Conservation (phyloP, 1,284 basidiomycete species). For the Sphaerobolus stellatus region DNA sequence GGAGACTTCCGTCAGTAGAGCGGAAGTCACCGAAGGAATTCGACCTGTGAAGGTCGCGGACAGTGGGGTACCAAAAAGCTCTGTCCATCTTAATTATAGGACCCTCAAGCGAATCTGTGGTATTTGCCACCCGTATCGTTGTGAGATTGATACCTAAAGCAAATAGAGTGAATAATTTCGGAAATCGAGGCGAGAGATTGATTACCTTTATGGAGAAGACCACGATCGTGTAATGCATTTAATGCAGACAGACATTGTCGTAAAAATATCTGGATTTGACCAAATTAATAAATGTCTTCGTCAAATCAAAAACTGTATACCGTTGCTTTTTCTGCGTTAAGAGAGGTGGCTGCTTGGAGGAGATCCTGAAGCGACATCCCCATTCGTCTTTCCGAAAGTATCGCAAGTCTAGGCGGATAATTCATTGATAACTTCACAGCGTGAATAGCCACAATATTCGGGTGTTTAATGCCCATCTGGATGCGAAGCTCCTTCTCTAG, state of each 20-base stretch:
- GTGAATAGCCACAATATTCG: constrained; percentile 59
- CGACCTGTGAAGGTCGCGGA: constrained; percentile 71
- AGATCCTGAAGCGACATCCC: constrained; percentile 64
- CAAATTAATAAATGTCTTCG: background rate
- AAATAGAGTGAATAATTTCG: constrained; percentile 4
- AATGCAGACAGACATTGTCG: constrained; percentile 66
- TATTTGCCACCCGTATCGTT: too few species aligned
- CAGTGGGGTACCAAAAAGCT: constrained; percentile 58
- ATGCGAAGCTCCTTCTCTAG: constrained; percentile 63
- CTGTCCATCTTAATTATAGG: constrained; percentile 68
- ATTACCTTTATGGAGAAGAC: constrained; percentile 64
- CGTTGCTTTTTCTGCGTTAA: constrained; percentile 9
- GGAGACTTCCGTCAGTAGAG: constrained; percentile 39
- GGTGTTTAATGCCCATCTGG: constrained; percentile 55
- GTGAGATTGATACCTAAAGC: too few species aligned
- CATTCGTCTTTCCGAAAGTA: constrained; percentile 66
- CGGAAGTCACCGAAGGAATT: constrained; percentile 59
- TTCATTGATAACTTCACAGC: constrained; percentile 62
- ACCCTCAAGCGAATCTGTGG: constrained; percentile 45
- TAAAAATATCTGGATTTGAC: constrained; percentile 57
- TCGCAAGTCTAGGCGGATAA: constrained; percentile 53
- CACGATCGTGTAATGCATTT: constrained; percentile 58
- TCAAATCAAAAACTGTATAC: constrained; percentile 13
- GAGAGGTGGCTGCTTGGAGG: constrained; percentile 66
- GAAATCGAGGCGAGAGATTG: background rate